Conservation (phyloP, 345 rosid genomes). For the Nasturtium officinale region DNA sequence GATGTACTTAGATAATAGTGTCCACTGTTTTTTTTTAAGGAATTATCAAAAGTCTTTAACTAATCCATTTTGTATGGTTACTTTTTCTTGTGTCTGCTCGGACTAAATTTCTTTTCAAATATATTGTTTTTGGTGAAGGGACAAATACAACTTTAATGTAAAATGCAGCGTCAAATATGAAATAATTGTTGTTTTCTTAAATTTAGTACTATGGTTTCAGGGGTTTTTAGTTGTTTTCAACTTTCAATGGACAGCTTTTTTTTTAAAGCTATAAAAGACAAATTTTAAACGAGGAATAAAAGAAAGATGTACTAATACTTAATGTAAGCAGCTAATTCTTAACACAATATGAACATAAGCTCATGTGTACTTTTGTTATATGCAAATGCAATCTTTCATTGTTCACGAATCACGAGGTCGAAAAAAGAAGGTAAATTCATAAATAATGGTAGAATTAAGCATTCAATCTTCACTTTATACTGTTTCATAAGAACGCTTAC, state of each 20-base stretch:
- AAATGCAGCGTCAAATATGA: neutral
- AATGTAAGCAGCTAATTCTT: neutral
- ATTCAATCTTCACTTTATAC: neutral
- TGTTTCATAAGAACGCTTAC: neutral
- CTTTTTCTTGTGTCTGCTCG: neutral
- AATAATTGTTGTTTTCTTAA: neutral
- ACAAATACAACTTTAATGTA: conserved; percentile 6
- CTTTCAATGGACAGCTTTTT: neutral
- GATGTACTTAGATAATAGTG: conserved; percentile 25
- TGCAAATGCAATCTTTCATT: neutral
- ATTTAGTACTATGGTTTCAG: neutral
- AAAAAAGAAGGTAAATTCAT: neutral
- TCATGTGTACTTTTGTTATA: neutral
- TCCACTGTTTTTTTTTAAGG: neutral
- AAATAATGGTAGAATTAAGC: neutral
- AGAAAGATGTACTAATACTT: neutral
- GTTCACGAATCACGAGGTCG: neutral
- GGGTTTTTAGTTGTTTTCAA: neutral
- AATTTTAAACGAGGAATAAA: neutral
- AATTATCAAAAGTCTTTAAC: conserved; percentile 16
- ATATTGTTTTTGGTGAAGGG: neutral
- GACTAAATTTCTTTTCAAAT: conserved; percentile 3
- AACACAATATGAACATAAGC: neutral
- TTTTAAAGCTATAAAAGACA: neutral
- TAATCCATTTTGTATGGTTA: conserved; percentile 7